Evolutionary conservation across 768 basidiomycete species (phyloP).

Genomic region (Steccherinum ochraceum): DNA sequence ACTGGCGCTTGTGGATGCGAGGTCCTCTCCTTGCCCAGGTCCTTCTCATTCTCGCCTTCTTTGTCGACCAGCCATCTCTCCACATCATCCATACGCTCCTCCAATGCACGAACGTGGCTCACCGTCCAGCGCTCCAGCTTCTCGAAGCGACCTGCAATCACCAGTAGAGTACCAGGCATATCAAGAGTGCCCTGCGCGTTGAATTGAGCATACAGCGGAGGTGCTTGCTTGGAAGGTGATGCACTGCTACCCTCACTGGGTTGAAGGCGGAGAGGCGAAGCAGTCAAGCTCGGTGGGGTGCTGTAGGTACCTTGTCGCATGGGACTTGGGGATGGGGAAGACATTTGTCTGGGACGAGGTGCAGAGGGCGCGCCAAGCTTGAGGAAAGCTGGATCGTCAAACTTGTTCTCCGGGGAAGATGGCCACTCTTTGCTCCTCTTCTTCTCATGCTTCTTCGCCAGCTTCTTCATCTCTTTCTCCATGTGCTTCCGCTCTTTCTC

Average conservation of each 20-base stretch:
- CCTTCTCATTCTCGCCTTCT: conserved; percentile 58
- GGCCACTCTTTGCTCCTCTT: conserved; percentile 44
- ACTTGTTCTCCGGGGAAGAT: conserved; percentile 43
- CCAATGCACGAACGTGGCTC: conserved; percentile 81
- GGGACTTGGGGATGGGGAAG: conserved; percentile 62
- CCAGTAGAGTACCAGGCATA: conserved; percentile 64
- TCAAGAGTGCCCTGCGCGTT: conserved; percentile 66
- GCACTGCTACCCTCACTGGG: conserved; percentile 34
- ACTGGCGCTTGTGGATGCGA: background rate
- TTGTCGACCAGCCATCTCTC: conserved; percentile 85
- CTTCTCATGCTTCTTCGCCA: conserved; percentile 15
- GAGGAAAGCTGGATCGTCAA: conserved; percentile 49
- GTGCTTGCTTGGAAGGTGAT: conserved; percentile 51
- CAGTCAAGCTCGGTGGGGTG: conserved; percentile 51
- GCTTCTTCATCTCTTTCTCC: conserved; percentile 27
- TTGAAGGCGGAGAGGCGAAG: conserved; percentile 52
- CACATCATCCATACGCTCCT: conserved; percentile 89
- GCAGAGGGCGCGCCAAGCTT: conserved; percentile 52
- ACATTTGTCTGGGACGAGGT: conserved; percentile 39
- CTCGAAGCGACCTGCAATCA: conserved; percentile 76
- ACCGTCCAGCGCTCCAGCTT: conserved; percentile 90
- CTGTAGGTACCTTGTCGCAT: conserved; percentile 40
- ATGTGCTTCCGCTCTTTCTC: conserved; percentile 39
- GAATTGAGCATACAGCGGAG: conserved; percentile 76
- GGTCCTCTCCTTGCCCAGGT: too few species aligned